Evolutionary conservation across 129 eudicot species (phyloP).

Genomic region (Mikania micrantha): DNA sequence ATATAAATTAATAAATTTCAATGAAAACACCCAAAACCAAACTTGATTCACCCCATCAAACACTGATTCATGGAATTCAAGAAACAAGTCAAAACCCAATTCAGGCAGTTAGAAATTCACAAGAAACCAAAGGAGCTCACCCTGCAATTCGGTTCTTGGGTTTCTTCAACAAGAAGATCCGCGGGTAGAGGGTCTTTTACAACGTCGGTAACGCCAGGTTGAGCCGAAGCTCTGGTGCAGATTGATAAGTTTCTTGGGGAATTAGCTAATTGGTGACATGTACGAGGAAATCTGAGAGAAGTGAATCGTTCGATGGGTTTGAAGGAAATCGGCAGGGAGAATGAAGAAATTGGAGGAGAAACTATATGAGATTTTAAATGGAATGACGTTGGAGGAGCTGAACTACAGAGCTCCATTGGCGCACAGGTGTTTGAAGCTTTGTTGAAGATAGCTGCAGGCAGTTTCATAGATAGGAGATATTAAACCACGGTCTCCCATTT

Average conservation of each 20-base stretch:
- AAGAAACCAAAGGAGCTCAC: conserved; percentile 31
- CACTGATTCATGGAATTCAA: no score
- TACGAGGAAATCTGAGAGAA: conserved; percentile 28
- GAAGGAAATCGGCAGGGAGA: conserved; percentile 16
- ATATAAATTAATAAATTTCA: no score
- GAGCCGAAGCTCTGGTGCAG: conserved; percentile 30
- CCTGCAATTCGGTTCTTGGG: conserved; percentile 69
- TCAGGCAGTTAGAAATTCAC: no score
- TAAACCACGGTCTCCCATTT: not conserved
- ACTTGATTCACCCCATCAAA: no score
- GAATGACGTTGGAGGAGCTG: conserved; percentile 26
- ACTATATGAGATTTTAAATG: conserved; percentile 16
- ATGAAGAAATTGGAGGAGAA: conserved; percentile 23
- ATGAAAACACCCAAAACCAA: no score
- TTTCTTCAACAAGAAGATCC: conserved; percentile 54
- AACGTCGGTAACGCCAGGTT: conserved; percentile 25
- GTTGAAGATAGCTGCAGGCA: conserved; percentile 6
- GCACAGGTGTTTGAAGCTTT: conserved; percentile 1
- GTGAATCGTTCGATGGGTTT: conserved; percentile 20
- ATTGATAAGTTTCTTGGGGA: conserved; percentile 20
- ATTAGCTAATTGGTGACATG: conserved; percentile 39
- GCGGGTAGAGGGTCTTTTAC: conserved; percentile 71
- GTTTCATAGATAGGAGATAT: conserved; percentile 25
- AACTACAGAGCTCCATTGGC: conserved; percentile 55
- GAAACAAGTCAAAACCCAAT: no score